These are phyloP conservation scores for Penicillium freii DNA, from an alignment of 2,329 filamentous ascomycete species.

Conservation along the genomic window DNA sequence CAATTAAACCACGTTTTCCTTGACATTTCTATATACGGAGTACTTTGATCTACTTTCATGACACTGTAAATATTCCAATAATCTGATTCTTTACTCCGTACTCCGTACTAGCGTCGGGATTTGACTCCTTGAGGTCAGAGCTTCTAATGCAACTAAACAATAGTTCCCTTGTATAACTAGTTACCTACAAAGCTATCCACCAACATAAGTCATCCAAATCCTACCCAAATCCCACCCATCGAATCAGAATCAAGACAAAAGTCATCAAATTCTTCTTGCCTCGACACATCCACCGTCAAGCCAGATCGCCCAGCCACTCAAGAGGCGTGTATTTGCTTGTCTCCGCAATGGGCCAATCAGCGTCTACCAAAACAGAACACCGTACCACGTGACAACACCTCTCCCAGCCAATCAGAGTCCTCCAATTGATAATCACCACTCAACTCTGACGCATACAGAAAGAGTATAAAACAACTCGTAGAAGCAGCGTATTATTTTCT, in stretches of 20 bases:
- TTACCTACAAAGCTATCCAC: neutral
- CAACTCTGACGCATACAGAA: conserved; percentile 19
- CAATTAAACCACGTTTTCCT: neutral
- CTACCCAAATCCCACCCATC: neutral
- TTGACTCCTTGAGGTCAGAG: neutral
- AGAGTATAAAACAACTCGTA: conserved; percentile 15
- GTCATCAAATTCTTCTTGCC: conserved; percentile 7
- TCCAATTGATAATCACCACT: conserved; percentile 27
- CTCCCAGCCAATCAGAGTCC: conserved; percentile 25
- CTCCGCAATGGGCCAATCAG: conserved; percentile 14
- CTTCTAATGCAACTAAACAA: conserved; percentile 1
- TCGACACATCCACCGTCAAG: neutral
- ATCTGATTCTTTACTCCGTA: neutral
- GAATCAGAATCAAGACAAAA: conserved; percentile 14
- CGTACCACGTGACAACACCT: neutral
- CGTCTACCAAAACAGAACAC: neutral
- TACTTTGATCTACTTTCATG: neutral
- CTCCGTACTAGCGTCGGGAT: neutral
- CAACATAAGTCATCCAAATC: neutral
- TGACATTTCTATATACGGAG: neutral
- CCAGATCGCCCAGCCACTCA: neutral
- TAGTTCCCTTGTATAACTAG: too few species aligned
- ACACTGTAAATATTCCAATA: neutral
- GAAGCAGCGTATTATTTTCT: neutral
- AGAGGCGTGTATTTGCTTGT: neutral